Evolutionary conservation across 2,329 filamentous ascomycete species (phyloP), one percentile per base, ranked within the genome.

Genomic region (Graphiopsis chlorocephala): DNA sequence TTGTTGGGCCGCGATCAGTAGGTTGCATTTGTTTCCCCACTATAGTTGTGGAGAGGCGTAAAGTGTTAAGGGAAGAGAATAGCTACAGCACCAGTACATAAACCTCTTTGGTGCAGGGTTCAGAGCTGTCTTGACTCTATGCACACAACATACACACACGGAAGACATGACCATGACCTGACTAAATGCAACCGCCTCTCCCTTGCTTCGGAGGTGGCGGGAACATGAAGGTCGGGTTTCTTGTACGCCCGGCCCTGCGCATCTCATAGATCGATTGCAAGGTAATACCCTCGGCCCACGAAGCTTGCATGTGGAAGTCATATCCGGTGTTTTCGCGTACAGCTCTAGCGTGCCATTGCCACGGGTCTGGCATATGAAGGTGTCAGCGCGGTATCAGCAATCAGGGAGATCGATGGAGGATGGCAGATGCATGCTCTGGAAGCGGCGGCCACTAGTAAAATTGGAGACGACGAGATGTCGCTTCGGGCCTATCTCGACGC

Each of bases 251-350:
- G 10, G 12, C 29, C 29, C 53, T 23, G 29, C n/a, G 28, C 50
- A 20, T 53, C 26, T 53, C 50, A 20, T 53, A n/a, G 50, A 53
- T 53, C 47, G 23, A 28, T 28, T 29, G 50, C 15, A 26, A 31
- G 53, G 53, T 56, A 20, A 31, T 38, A 56, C 31, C 31, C 53
- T 56, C 53, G 53, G 53, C 50, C 28, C 50, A 53, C 11, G 15
- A 23, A 45, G 55, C 35, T 58, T 58, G 23, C 29, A 58, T 42
- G 35, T 45, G 55, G 55, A 58, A 58, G 55, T 58, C 55, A 58
- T 45, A 58, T 45, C 55, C 55, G 35, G 55, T 23, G 55, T 45
- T 38, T 15, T 58, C 55, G 55, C 55, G 55, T 45, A 58, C 29
- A n/a, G 33, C 25, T 58, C 53, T 58, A 58, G 55, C 55, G 55